A percentile compares a stretch with the other conserved stretches of the same genome.
phyloP scores from a whole-genome alignment of 2,329 filamentous ascomycete genomes.

The Didymella segeticola region DNA sequence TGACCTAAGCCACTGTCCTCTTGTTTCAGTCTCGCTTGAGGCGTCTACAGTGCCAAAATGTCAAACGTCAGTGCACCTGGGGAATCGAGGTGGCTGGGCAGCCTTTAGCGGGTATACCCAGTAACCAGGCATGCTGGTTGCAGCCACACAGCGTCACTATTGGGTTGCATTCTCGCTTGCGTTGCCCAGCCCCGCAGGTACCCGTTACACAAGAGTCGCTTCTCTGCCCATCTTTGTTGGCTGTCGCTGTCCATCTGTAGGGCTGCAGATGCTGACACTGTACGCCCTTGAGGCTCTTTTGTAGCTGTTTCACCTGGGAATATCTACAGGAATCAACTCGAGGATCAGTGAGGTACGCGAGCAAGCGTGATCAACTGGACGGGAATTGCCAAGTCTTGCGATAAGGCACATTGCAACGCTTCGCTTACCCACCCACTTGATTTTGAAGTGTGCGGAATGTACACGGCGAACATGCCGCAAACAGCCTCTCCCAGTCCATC shows the following conservation, averaged over 20 bases:
- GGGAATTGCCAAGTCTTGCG: slow-evolving; percentile 5
- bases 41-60: slow-evolving; percentile 25
- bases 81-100: slow-evolving; percentile 34
- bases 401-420: slow-evolving; percentile 14
- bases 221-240: slow-evolving; percentile 19
- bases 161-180: slow-evolving; percentile 24
- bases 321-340: background rate
- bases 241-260: slow-evolving; percentile 4
- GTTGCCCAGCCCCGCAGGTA: slow-evolving; percentile 25
- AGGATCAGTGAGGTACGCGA: background rate
- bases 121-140: slow-evolving; percentile 37
- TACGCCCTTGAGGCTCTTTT: background rate
- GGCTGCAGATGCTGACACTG: slow-evolving; percentile 2
- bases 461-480: slow-evolving; percentile 32
- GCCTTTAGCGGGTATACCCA: slow-evolving; percentile 25
- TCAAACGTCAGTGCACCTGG: slow-evolving; percentile 22
- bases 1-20: slow-evolving; percentile 38
- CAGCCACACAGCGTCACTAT: slow-evolving; percentile 25
- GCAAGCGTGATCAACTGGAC: background rate
- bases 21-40: slow-evolving; percentile 34
- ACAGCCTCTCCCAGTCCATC: slow-evolving; percentile 29
- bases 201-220: slow-evolving; percentile 23
- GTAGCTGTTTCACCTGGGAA: background rate
- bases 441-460: slow-evolving; percentile 24
- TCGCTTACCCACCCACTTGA: slow-evolving; percentile 15